These are phyloP conservation scores for Fusarium sp. DNA, from an alignment of 2,329 filamentous ascomycete genomes.

Conservation along the genomic window DNA sequence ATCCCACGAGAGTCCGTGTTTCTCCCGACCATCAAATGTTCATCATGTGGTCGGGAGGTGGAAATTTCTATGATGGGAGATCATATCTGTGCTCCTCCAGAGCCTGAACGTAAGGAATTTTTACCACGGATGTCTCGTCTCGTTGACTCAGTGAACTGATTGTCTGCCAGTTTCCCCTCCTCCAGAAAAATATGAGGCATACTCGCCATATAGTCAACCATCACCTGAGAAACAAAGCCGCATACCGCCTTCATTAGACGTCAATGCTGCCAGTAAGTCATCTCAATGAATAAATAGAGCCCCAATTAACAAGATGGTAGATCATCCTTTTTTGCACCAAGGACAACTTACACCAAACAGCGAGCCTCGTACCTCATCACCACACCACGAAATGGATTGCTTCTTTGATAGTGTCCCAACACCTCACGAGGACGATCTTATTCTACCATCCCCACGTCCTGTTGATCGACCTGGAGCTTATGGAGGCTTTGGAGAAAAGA, in stretches of 20 bases:
- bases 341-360: conserved; percentile 76
- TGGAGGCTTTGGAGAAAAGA: conserved; percentile 62
- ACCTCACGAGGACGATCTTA: conserved; percentile 59
- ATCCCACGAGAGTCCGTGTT: conserved; percentile 75
- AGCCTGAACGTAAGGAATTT: conserved; percentile 63
- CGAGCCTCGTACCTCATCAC: conserved; percentile 73
- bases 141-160: conserved; percentile 19
- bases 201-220: conserved; percentile 49
- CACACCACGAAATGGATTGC: conserved; percentile 65
- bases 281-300: conserved; percentile 1
- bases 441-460: conserved; percentile 57
- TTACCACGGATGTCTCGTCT: conserved; percentile 7
- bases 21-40: conserved; percentile 90
- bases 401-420: conserved; percentile 62
- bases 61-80: conserved; percentile 90
- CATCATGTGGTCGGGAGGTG: conserved; percentile 81
- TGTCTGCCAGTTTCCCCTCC: conserved; percentile 57
- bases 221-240: conserved; percentile 57
- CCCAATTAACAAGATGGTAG: conserved; percentile 57
- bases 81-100: conserved; percentile 76
- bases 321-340: conserved; percentile 68
- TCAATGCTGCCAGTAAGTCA: conserved; percentile 66
- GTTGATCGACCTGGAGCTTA: conserved; percentile 64
- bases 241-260: conserved; percentile 66
- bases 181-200: conserved; percentile 52